Evolutionary conservation across 768 basidiomycete species (phyloP), one percentile per base, ranked within the genome.

Genomic region (Auricularia heimuer): DNA sequence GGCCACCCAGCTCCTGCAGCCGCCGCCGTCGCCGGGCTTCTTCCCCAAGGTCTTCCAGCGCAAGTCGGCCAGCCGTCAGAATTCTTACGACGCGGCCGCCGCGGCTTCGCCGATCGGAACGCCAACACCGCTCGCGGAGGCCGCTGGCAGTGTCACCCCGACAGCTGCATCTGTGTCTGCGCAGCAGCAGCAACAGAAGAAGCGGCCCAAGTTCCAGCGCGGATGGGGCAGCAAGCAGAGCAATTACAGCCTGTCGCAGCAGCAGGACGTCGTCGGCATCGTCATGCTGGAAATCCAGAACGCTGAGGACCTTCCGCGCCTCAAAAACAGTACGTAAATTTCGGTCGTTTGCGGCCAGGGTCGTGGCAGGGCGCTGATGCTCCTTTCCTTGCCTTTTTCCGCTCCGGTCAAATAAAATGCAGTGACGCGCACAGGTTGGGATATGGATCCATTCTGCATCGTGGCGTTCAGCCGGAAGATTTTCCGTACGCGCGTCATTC

Each of bases 371-470:
- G 72, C 12, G 66, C 68, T 2, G 72, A 51, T 70, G 33, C 8
- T 29, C 36, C n/a, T 18, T 34, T 16, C 7, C 2, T 3, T 24
- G 21, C n/a, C 16, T 39, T 47, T 3, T 33, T 21, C 18, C 36
- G 33, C 61, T 44, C 16, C 58, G 12, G 16, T 16, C 39, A 33
- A 29, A 29, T 61, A 62, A 4, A 45, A 61, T 24, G 39, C 64
- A 91, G 90, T 92, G 85, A 92, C 88, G 1, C 85, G 89, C 0
- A 90, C 85, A 0, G 91, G 90, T 0, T 94, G 88, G 83, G 95
- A 98, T 73, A 97, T 98, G 94, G 94, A 98, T 70, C 94, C 95
- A 0, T 98, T 98, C 71, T 90, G 92, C 29, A 94, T 99, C 67
- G 83, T 95, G 68, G 93, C 92, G 3, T 99, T 99, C 68, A 92